Percentiles rank a stretch among this genome's conserved stretches.
Conservation (phyloP, 108 stramenopile genomes). For the Pseudonitzschia delicatissima region DNA sequence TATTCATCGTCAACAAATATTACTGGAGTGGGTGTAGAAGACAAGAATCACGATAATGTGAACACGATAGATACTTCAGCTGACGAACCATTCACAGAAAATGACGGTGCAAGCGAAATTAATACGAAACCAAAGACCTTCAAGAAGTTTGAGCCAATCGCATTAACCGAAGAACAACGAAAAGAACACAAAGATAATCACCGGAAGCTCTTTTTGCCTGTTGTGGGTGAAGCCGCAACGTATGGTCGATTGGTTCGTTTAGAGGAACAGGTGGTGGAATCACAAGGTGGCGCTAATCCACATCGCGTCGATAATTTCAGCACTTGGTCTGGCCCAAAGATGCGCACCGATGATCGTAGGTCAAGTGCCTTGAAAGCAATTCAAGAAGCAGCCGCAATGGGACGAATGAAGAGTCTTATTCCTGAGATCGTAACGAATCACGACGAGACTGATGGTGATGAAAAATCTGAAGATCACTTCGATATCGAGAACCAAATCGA, state of each 20-base stretch:
- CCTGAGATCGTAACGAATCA: conserved; percentile 11
- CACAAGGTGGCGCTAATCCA: background rate
- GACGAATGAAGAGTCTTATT: conserved; percentile 11
- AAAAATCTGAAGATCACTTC: conserved; percentile 3
- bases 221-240: conserved; percentile 26
- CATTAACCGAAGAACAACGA: too few species aligned
- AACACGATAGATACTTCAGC: too few species aligned
- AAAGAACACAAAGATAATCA: conserved; percentile 18
- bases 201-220: conserved; percentile 12
- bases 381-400: conserved; percentile 32
- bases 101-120: too few species aligned
- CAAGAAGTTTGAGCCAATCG: too few species aligned
- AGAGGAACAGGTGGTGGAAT: conserved; percentile 26
- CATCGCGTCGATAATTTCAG: background rate
- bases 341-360: conserved; percentile 7
- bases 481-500: conserved; percentile 30
- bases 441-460: conserved; percentile 9
- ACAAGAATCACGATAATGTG: too few species aligned
- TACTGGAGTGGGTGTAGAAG: too few species aligned
- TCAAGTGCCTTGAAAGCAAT: conserved; percentile 17
- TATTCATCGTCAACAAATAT: too few species aligned
- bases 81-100: too few species aligned
- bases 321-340: conserved; percentile 18
- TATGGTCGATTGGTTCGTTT: conserved; percentile 24
- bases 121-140: too few species aligned